These are phyloP conservation scores for Colletotrichum chrysophilum DNA, from an alignment of 2,329 filamentous ascomycete genomes.

Conservation along the genomic window DNA sequence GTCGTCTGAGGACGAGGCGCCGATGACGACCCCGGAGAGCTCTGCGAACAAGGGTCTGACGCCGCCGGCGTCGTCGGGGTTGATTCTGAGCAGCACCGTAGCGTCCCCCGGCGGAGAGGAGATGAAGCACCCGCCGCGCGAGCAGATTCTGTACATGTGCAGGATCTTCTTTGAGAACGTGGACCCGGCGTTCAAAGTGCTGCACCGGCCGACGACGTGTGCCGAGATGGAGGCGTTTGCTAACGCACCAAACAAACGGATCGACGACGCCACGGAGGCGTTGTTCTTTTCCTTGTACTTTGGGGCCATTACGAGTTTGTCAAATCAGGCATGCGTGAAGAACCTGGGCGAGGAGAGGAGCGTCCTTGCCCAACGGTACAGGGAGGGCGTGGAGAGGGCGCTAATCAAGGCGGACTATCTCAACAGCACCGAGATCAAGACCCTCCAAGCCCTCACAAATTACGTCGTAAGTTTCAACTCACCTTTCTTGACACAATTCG, in stretches of 20 bases:
- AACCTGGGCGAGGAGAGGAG: conserved; percentile 39
- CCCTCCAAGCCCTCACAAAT: conserved; percentile 45
- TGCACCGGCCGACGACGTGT: conserved; percentile 46
- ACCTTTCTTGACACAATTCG: neutral
- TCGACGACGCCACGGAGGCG: conserved; percentile 33
- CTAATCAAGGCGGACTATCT: conserved; percentile 49
- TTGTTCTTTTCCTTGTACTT: conserved; percentile 50
- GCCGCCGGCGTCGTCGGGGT: conserved; percentile 30
- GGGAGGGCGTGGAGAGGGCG: conserved; percentile 39
- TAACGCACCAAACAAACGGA: conserved; percentile 25
- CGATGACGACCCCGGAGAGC: conserved; percentile 35
- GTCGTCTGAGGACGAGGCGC: conserved; percentile 33
- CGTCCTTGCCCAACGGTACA: conserved; percentile 34
- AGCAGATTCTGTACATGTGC: conserved; percentile 41
- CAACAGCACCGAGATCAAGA: conserved; percentile 41
- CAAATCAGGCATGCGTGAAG: conserved; percentile 31
- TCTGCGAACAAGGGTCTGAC: conserved; percentile 23
- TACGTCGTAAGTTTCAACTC: conserved; percentile 36
- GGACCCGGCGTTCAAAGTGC: conserved; percentile 48
- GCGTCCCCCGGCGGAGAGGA: neutral
- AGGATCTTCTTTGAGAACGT: conserved; percentile 43
- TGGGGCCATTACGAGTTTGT: conserved; percentile 40
- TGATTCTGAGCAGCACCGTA: conserved; percentile 15
- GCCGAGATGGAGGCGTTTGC: conserved; percentile 31
- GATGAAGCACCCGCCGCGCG: conserved; percentile 37